Conservation (phyloP, 73 alveolate genomes). For the Uronychia binucleata region DNA sequence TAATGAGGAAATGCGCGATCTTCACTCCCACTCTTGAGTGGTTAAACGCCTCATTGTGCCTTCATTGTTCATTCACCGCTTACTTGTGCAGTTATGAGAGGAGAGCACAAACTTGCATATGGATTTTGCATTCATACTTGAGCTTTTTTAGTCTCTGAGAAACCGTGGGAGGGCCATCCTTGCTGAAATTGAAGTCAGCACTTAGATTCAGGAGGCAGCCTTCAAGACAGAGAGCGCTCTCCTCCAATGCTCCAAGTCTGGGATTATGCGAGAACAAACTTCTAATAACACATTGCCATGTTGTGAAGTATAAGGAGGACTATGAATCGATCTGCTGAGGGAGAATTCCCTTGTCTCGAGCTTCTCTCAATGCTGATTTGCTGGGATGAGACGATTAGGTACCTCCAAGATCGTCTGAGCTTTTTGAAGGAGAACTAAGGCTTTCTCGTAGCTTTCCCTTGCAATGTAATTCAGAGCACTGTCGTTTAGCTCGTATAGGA, state of each 20-base stretch:
- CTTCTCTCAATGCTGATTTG: constrained; percentile 30
- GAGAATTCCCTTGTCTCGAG: not conserved
- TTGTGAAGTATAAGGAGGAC: constrained; percentile 64
- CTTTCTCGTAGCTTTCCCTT: constrained; percentile 62
- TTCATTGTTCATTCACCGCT: not conserved
- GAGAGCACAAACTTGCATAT: constrained; percentile 68
- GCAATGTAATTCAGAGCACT: constrained; percentile 69
- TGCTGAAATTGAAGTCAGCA: not conserved
- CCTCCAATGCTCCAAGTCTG: constrained; percentile 40
- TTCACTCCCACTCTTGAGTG: constrained; percentile 59
- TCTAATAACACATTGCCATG: constrained; percentile 47
- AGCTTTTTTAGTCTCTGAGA: constrained; percentile 48
- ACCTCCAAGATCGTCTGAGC: constrained; percentile 67
- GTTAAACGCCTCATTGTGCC: constrained; percentile 67
- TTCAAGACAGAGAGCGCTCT: constrained; percentile 54
- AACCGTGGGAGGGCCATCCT: not conserved
- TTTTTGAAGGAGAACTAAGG: constrained; percentile 58
- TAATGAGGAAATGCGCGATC: constrained; percentile 48
- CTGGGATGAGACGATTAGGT: not conserved
- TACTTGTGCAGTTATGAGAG: constrained; percentile 47
- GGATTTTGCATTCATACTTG: constrained; percentile 67
- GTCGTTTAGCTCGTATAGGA: constrained; percentile 64
- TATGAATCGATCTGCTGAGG: constrained; percentile 50
- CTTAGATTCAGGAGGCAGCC: constrained; percentile 52
- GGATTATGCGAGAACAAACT: not conserved